Conservation (phyloP, 805 yeast genomes). For the Candida alai region DNA sequence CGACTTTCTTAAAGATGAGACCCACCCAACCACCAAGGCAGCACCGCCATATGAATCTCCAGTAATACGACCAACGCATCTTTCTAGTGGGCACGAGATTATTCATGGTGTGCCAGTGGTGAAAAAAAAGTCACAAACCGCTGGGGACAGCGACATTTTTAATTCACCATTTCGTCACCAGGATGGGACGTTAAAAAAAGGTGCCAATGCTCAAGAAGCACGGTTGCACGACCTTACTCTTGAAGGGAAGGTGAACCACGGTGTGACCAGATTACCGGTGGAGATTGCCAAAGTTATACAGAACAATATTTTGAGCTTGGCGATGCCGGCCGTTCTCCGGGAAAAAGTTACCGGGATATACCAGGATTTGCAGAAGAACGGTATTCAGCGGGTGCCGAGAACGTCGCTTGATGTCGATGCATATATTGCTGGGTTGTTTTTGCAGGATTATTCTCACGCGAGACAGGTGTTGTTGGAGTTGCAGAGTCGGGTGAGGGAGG, state of each 20-base stretch:
- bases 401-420: slow-evolving; percentile 62
- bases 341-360: slow-evolving; percentile 57
- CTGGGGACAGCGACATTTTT: no score
- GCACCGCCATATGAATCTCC: no score
- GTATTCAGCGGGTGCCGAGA: slow-evolving; percentile 48
- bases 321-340: slow-evolving; percentile 61
- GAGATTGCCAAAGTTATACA: slow-evolving; percentile 55
- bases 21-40: not conserved
- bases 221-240: slow-evolving; percentile 58
- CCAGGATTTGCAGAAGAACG: slow-evolving; percentile 47
- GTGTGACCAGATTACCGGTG: slow-evolving; percentile 53
- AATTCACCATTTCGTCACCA: slow-evolving; percentile 33
- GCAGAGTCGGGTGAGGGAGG: slow-evolving; percentile 47
- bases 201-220: slow-evolving; percentile 45
- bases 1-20: slow-evolving; percentile 2
- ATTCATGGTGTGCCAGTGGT: not conserved
- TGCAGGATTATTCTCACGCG: slow-evolving; percentile 74
- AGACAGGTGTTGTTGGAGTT: slow-evolving; percentile 66
- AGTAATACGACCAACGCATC: not conserved
- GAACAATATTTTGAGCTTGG: slow-evolving; percentile 56
- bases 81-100: not conserved
- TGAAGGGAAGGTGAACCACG: slow-evolving; percentile 50
- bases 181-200: slow-evolving; percentile 42
- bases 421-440: slow-evolving; percentile 72
- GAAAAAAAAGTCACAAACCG: not conserved